Evolutionary conservation across 176 grass and related monocot species (phyloP).

Genomic region (Olyra latifolia): DNA sequence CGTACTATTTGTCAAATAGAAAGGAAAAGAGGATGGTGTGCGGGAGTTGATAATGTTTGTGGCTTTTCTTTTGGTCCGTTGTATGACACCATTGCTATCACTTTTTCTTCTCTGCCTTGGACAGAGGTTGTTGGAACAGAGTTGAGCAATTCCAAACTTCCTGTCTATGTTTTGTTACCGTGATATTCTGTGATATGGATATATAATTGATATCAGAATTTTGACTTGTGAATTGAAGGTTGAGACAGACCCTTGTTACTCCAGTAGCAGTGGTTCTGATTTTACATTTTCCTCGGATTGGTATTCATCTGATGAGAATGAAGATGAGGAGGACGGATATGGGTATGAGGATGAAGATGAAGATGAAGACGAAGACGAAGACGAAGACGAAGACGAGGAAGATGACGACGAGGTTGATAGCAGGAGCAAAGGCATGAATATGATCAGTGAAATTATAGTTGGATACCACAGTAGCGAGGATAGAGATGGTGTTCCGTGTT

Average conservation of each 20-base stretch:
- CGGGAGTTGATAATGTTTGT: background rate
- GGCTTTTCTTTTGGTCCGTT: background rate
- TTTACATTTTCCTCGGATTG: constrained; percentile 13
- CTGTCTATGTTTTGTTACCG: background rate
- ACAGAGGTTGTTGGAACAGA: background rate
- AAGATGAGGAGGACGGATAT: background rate
- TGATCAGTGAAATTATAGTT: constrained; percentile 10
- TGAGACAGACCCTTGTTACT: background rate
- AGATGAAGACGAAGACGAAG: background rate
- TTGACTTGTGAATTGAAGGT: constrained; percentile 30
- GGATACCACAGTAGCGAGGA: background rate
- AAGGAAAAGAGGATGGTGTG: no score
- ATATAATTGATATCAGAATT: background rate
- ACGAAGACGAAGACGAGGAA: background rate
- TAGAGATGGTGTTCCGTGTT: background rate
- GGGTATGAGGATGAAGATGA: no score
- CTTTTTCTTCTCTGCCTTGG: background rate
- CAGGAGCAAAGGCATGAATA: background rate
- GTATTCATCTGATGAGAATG: background rate
- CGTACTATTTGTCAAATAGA: background rate
- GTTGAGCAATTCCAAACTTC: background rate
- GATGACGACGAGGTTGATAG: background rate
- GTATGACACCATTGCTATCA: background rate
- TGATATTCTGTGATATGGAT: background rate
- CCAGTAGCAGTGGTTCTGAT: constrained; percentile 35